These are phyloP conservation scores for Blepharisma stoltei DNA, from an alignment of 73 alveolate species.

Conservation along the genomic window DNA sequence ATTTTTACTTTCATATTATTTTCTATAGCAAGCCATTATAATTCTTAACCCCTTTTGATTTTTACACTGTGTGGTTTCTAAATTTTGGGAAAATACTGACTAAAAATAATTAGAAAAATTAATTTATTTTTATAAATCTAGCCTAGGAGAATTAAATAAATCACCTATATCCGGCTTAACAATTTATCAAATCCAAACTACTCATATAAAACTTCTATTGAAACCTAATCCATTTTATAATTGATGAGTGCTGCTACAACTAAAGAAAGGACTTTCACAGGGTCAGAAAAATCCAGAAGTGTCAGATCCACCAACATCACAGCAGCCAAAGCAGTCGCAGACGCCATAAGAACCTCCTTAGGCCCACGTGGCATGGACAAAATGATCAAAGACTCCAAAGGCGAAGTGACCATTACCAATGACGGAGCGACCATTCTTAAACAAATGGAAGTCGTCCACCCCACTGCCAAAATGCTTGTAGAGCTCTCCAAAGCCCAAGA, in stretches of 20 bases:
- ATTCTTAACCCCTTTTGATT: too few relatives aligned
- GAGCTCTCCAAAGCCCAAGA: slow-evolving; percentile 99
- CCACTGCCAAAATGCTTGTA: slow-evolving; percentile 99
- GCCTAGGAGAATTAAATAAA: too few relatives aligned
- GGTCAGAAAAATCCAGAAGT: slow-evolving; percentile 28
- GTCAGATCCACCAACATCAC: slow-evolving; percentile 45
- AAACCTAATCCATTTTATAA: too few relatives aligned
- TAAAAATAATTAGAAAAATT: too few relatives aligned
- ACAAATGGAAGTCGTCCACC: slow-evolving; percentile 98
- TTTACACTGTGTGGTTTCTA: too few relatives aligned
- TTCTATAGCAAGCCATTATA: neutral
- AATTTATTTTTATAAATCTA: too few relatives aligned
- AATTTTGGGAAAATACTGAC: too few relatives aligned
- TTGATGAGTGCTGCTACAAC: too few relatives aligned
- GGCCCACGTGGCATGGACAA: slow-evolving; percentile 99
- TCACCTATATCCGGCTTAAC: too few relatives aligned
- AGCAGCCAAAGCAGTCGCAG: slow-evolving; percentile 49
- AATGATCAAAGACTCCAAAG: slow-evolving; percentile 88
- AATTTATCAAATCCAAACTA: too few relatives aligned
- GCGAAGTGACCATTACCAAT: slow-evolving; percentile 96
- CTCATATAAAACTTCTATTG: too few relatives aligned
- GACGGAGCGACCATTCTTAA: slow-evolving; percentile 99
- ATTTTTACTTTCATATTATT: slow-evolving; percentile 74
- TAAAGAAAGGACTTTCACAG: too few relatives aligned
- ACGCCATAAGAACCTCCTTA: slow-evolving; percentile 70